Percentiles rank a stretch among this genome's conserved stretches.
phyloP scores from a whole-genome alignment of 306 rosid species.

The Mimosa bimucronata region DNA sequence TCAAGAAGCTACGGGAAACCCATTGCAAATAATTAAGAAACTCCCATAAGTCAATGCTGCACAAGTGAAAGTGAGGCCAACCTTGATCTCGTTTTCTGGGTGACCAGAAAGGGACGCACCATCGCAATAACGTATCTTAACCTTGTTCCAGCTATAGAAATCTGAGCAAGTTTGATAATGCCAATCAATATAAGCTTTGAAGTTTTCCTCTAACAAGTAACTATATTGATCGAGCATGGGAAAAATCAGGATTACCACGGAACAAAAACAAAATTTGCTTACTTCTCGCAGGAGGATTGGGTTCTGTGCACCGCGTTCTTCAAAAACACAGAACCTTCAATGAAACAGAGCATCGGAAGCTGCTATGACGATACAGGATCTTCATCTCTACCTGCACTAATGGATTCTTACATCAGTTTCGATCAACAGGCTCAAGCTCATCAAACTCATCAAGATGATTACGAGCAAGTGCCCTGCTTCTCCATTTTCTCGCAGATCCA shows the following conservation, averaged over 20 bases:
- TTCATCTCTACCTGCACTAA: too few relatives aligned
- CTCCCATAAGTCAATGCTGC: conserved; percentile 5
- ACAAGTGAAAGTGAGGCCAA: conserved; percentile 34
- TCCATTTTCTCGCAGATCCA: too few relatives aligned
- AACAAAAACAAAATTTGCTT: background rate
- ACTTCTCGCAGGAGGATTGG: too few relatives aligned
- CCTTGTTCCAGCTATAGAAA: conserved; percentile 96
- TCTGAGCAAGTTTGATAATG: conserved; percentile 61
- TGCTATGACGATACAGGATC: too few relatives aligned
- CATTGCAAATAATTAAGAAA: conserved; percentile 11
- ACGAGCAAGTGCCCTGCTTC: too few relatives aligned
- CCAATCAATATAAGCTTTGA: background rate
- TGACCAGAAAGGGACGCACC: conserved; percentile 93
- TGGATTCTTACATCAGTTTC: too few relatives aligned
- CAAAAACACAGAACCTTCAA: too few relatives aligned
- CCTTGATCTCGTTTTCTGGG: conserved; percentile 70
- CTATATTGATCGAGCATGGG: background rate
- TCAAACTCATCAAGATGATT: too few relatives aligned
- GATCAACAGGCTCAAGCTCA: too few relatives aligned
- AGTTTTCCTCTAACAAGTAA: background rate
- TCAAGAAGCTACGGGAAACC: background rate
- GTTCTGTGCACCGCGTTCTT: too few relatives aligned
- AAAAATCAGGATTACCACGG: background rate
- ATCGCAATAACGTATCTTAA: conserved; percentile 92
- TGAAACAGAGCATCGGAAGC: too few relatives aligned